phyloP scores from a whole-genome alignment of 768 basidiomycete genomes.

The Epithele typhae region DNA sequence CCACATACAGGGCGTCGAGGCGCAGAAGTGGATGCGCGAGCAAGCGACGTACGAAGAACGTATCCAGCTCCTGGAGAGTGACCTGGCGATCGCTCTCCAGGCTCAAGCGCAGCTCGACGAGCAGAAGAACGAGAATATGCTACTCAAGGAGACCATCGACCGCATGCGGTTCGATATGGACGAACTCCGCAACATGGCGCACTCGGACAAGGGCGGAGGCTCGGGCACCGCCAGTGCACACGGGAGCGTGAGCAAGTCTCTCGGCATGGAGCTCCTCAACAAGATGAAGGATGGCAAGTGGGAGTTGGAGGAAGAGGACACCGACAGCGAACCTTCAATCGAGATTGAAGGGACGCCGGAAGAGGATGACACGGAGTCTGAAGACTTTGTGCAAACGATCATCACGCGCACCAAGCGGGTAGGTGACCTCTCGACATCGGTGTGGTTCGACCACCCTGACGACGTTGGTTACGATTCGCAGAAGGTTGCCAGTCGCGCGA shows the following conservation, averaged over 20 bases:
- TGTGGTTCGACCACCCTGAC: not conserved
- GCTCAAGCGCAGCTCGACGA: constrained; percentile 76
- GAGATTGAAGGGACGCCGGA: constrained; percentile 33
- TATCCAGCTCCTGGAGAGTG: constrained; percentile 63
- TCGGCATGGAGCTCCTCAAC: constrained; percentile 68
- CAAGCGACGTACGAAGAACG: constrained; percentile 70
- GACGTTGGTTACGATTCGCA: constrained; percentile 24
- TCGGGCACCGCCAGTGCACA: constrained; percentile 44
- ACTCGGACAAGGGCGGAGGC: constrained; percentile 28
- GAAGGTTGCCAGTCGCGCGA: constrained; percentile 66
- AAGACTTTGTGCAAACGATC: constrained; percentile 82
- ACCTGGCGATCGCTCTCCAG: constrained; percentile 64
- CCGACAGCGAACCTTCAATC: constrained; percentile 30
- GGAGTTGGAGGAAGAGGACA: constrained; percentile 35
- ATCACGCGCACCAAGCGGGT: constrained; percentile 82
- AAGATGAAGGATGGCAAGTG: constrained; percentile 47
- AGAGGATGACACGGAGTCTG: constrained; percentile 55
- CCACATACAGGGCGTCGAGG: constrained; percentile 60
- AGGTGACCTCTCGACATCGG: constrained; percentile 11
- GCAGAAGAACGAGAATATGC: constrained; percentile 92
- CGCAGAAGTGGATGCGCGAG: constrained; percentile 60
- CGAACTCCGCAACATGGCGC: constrained; percentile 63
- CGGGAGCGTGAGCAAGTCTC: constrained; percentile 64
- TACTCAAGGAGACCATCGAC: constrained; percentile 95
- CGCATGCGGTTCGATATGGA: constrained; percentile 93